Percentiles rank a stretch among this genome's conserved stretches.
Conservation (phyloP, 2,329 filamentous ascomycete species). For the Neonectria ditissima region DNA sequence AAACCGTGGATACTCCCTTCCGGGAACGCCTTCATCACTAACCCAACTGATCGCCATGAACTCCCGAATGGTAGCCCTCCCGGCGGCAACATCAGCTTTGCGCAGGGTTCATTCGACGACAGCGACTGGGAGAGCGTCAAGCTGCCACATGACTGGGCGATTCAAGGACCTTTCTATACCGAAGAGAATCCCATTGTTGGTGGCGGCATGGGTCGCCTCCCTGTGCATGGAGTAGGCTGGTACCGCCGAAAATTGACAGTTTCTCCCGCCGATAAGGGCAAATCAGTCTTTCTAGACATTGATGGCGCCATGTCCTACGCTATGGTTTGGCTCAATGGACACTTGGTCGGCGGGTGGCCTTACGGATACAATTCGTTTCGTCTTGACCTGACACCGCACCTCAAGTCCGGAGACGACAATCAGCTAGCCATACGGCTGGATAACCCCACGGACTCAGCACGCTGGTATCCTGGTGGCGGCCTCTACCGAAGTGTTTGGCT, state of each 20-base stretch:
- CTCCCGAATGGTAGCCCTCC: conserved; percentile 46
- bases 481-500: conserved; percentile 68
- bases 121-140: conserved; percentile 54
- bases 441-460: conserved; percentile 59
- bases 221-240: conserved; percentile 65
- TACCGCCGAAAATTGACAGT: conserved; percentile 58
- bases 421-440: conserved; percentile 63
- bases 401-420: conserved; percentile 51
- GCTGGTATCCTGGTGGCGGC: conserved; percentile 67
- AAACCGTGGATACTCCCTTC: conserved; percentile 57
- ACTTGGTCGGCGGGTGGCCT: conserved; percentile 64
- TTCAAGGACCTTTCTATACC: conserved; percentile 58
- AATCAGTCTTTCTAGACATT: conserved; percentile 59
- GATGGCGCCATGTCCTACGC: conserved; percentile 66
- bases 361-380: conserved; percentile 64
- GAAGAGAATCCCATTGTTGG: conserved; percentile 48
- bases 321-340: conserved; percentile 64
- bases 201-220: conserved; percentile 58
- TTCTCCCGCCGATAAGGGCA: conserved; percentile 47
- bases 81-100: conserved; percentile 47
- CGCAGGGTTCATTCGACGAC: conserved; percentile 53
- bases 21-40: conserved; percentile 55
- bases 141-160: conserved; percentile 63
- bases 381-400: conserved; percentile 60
- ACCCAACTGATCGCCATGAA: conserved; percentile 44